phyloP scores from a whole-genome alignment of 1,139 yeast species.

The Taphrina flavorubra region DNA sequence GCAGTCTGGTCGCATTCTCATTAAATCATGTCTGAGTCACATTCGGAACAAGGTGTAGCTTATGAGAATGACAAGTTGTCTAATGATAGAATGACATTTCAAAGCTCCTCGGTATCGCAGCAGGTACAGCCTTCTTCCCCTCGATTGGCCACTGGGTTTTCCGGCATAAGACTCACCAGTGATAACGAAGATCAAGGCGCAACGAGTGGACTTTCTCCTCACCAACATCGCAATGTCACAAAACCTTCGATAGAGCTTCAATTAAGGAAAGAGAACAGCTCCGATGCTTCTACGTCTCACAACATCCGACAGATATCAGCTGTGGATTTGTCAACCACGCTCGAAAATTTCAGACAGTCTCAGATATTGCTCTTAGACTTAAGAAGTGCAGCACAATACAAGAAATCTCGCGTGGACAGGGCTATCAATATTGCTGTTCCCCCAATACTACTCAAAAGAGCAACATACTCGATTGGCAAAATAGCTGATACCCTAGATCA shows the following conservation, averaged over 20 bases:
- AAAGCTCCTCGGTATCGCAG: not conserved
- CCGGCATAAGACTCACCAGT: slow-evolving; percentile 1
- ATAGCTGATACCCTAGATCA: slow-evolving; percentile 15
- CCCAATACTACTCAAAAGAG: slow-evolving; percentile 73
- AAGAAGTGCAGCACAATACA: slow-evolving; percentile 70
- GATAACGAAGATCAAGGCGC: not conserved
- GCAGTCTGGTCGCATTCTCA: too few relatives aligned
- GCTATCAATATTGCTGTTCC: slow-evolving; percentile 77
- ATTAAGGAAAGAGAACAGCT: not conserved
- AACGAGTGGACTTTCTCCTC: not conserved
- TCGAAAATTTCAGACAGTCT: not conserved
- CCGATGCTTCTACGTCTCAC: not conserved
- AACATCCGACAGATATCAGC: not conserved
- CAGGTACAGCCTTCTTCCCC: not conserved
- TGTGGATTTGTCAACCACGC: not conserved
- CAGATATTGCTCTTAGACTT: slow-evolving; percentile 59
- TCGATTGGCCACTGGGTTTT: slow-evolving; percentile 3
- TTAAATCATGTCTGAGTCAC: not conserved
- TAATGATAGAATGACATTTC: not conserved
- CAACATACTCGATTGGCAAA: slow-evolving; percentile 57
- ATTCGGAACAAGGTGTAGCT: not conserved
- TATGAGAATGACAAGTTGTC: not conserved
- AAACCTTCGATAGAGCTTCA: not conserved
- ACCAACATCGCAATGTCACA: not conserved
- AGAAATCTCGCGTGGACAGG: slow-evolving; percentile 59